Percentiles rank a stretch among this genome's conserved stretches.
Conservation (phyloP, 2,329 filamentous ascomycete genomes). For the Paecilomyces dactylethromorphus region DNA sequence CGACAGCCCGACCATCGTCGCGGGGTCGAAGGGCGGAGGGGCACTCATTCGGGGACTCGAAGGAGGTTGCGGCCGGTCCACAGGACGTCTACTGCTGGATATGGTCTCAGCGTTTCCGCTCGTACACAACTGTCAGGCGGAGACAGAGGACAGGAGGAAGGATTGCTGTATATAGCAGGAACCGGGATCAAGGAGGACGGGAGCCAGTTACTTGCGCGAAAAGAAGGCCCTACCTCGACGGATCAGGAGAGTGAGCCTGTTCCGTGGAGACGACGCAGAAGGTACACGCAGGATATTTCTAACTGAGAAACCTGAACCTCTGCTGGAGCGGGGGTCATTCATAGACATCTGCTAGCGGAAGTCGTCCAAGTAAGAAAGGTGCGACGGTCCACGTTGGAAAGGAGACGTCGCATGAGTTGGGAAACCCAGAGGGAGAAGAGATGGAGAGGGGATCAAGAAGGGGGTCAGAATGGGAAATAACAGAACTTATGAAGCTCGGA, state of each 20-base stretch:
- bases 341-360: constrained; percentile 27
- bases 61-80: constrained; percentile 5
- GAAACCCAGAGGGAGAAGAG: too few relatives aligned
- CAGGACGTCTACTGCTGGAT: constrained; percentile 1
- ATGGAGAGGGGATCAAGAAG: neutral
- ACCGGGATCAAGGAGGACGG: constrained; percentile 7
- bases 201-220: constrained; percentile 23
- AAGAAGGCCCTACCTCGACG: constrained; percentile 30
- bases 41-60: constrained; percentile 19
- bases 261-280: constrained; percentile 20
- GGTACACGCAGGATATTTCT: constrained; percentile 13
- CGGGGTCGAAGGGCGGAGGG: constrained; percentile 27
- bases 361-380: constrained; percentile 14
- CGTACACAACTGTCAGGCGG: neutral
- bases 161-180: constrained; percentile 2
- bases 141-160: neutral
- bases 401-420: neutral
- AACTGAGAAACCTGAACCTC: constrained; percentile 25
- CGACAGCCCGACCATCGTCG: constrained; percentile 30
- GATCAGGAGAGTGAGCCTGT: constrained; percentile 24
- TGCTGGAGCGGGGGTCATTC: constrained; percentile 24
- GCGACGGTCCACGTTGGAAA: constrained; percentile 1
- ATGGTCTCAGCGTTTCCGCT: neutral
- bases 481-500: constrained; percentile 16
- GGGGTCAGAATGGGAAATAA: constrained; percentile 10